A percentile compares a stretch with the other conserved stretches of the same genome.
These are phyloP conservation scores for Deinandra increscens DNA, from an alignment of 129 eudicot species.

Conservation along the genomic window DNA sequence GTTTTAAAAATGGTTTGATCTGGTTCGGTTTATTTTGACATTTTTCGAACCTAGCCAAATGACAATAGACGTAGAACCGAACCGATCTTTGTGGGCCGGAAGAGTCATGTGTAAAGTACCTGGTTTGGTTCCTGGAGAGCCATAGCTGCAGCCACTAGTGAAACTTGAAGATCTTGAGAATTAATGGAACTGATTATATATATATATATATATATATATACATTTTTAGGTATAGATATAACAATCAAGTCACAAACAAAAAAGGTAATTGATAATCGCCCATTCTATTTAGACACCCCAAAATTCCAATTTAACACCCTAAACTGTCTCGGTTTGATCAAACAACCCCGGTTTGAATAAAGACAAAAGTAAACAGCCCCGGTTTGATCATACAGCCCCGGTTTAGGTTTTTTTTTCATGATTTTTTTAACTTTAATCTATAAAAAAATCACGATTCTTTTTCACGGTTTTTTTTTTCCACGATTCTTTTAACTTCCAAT, in stretches of 20 bases:
- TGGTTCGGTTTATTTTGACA: neutral
- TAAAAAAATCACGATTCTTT: no score
- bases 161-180: conserved; percentile 20
- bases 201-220: neutral
- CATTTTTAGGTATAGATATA: neutral
- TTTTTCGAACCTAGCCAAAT: neutral
- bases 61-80: neutral
- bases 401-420: no score
- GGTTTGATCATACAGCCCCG: no score
- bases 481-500: no score
- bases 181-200: conserved; percentile 2
- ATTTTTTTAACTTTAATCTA: no score
- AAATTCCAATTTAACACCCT: no score
- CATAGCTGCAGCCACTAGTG: conserved; percentile 20
- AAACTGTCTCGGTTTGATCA: no score
- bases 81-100: neutral
- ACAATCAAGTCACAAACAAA: no score
- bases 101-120: conserved; percentile 7
- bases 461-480: no score
- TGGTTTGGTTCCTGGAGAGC: conserved; percentile 25
- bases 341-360: no score
- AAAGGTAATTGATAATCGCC: neutral
- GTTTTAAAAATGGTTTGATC: neutral
- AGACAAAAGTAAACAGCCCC: no score
- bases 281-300: no score